phyloP scores from a whole-genome alignment of 306 rosid species.

The Malus domestica region DNA sequence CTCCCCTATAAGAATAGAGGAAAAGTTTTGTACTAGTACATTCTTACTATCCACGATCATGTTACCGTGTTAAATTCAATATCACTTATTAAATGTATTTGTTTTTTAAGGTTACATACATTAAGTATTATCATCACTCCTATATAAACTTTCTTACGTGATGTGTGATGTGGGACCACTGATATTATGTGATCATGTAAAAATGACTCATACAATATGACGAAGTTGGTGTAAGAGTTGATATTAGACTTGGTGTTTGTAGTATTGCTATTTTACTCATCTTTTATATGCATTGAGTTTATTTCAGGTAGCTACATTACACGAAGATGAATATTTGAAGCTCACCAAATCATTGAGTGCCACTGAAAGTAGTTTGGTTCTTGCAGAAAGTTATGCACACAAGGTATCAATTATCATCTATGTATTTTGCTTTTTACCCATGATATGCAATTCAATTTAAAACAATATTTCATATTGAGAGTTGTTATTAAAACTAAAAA shows the following conservation, averaged over 20 bases:
- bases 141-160: no score
- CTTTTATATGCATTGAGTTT: not conserved
- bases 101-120: no score
- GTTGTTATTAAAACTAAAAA: no score
- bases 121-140: no score
- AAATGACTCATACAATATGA: not conserved
- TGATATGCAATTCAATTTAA: not conserved
- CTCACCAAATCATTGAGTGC: slow-evolving; percentile 19
- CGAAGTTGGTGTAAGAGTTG: not conserved
- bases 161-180: no score
- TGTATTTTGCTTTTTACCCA: not conserved
- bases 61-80: not conserved
- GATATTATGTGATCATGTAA: not conserved
- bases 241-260: not conserved
- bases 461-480: not conserved
- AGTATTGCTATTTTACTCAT: not conserved
- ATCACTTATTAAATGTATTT: not conserved
- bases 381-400: slow-evolving; percentile 24
- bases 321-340: slow-evolving; percentile 27
- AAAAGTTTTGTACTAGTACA: not conserved
- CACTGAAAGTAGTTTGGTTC: slow-evolving; percentile 20
- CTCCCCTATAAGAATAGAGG: not conserved
- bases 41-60: not conserved
- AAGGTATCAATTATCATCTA: slow-evolving; percentile 23
- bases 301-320: slow-evolving; percentile 20